Evolutionary conservation across 495 filamentous ascomycete genomes (phyloP).

Genomic region (Acidomyces sp.): DNA sequence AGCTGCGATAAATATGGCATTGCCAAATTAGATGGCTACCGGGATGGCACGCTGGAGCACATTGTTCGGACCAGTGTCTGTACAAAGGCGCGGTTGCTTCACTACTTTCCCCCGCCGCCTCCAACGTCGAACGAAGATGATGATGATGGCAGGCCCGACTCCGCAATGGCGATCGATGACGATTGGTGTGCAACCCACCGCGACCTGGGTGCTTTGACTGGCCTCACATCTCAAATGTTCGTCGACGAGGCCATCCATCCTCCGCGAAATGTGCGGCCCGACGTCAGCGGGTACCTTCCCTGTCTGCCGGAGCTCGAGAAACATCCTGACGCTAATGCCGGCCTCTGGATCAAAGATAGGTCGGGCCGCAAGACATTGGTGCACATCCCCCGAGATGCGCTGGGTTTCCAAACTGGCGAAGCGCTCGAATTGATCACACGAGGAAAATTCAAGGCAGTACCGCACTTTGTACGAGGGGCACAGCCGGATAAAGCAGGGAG

Average conservation of each 20-base stretch:
- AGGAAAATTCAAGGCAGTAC: constrained; percentile 84
- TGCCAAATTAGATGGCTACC: constrained; percentile 62
- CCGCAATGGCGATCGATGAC: constrained; percentile 37
- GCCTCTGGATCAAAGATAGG: constrained; percentile 83
- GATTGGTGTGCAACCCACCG: constrained; percentile 95
- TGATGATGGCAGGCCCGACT: constrained; percentile 18
- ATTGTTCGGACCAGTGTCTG: constrained; percentile 75
- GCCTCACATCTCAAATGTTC: constrained; percentile 91
- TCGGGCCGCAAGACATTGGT: constrained; percentile 68
- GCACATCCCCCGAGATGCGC: constrained; percentile 74
- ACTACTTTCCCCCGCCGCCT: constrained; percentile 65
- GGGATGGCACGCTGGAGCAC: constrained; percentile 62
- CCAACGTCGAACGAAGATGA: constrained; percentile 4
- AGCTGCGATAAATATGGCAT: constrained; percentile 81
- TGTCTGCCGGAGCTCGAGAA: constrained; percentile 53
- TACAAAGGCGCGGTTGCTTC: constrained; percentile 82
- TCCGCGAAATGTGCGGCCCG: constrained; percentile 17
- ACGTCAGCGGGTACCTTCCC: constrained; percentile 1
- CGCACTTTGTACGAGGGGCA: constrained; percentile 83
- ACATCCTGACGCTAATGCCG: constrained; percentile 70
- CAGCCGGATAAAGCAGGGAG: constrained; percentile 30
- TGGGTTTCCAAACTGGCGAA: constrained; percentile 94
- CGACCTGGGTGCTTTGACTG: constrained; percentile 87
- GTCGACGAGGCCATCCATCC: constrained; percentile 54
- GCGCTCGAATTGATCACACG: constrained; percentile 76